Percentiles rank a stretch among this genome's conserved stretches.
Evolutionary conservation across 2,329 filamentous ascomycete species (phyloP).

Genomic region (Penicillium sp.): DNA sequence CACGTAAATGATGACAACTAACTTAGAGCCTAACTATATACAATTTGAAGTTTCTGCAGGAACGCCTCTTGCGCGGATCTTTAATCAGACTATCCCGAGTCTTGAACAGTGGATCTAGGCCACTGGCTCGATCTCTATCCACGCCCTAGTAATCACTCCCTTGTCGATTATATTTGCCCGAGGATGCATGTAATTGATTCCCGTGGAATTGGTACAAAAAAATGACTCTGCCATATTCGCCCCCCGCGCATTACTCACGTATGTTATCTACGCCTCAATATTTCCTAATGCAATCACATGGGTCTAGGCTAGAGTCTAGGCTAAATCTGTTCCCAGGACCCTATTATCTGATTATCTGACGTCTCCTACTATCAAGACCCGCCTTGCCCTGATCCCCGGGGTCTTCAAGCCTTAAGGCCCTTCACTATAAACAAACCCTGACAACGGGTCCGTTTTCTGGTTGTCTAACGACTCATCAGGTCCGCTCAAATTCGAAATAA

Average conservation of each 20-base stretch:
- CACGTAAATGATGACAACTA: neutral
- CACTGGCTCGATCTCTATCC: neutral
- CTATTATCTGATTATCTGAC: neutral
- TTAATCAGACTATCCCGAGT: neutral
- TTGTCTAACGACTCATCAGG: neutral
- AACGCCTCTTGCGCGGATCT: neutral
- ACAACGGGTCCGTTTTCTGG: neutral
- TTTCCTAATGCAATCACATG: neutral
- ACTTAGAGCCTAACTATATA: neutral
- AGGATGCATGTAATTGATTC: neutral
- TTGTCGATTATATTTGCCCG: neutral
- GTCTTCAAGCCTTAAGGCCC: neutral
- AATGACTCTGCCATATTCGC: neutral
- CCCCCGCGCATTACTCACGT: neutral
- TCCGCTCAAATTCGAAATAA: neutral
- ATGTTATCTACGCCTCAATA: neutral
- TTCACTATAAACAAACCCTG: neutral
- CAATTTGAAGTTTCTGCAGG: neutral
- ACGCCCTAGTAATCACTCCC: neutral
- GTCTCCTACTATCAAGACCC: neutral
- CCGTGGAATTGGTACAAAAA: neutral
- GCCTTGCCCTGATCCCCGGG: neutral
- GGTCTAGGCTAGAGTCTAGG: constrained; percentile 4
- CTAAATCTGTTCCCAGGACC: neutral
- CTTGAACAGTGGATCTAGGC: neutral